These are phyloP conservation scores for Tolypocladium ovalisporum DNA, from an alignment of 2,329 filamentous ascomycete genomes.

Conservation along the genomic window DNA sequence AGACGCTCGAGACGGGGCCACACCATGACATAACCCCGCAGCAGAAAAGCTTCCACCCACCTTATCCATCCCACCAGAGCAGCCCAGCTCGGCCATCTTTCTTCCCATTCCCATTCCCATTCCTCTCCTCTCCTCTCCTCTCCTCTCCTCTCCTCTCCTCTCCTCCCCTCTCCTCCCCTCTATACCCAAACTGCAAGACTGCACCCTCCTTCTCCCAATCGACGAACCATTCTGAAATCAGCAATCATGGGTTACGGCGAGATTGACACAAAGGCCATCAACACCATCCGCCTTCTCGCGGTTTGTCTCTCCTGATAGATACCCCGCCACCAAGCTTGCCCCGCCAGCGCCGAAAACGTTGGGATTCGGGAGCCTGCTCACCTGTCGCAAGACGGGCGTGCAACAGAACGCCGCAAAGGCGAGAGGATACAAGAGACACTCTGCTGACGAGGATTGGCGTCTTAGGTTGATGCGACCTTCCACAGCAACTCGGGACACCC, in stretches of 20 bases:
- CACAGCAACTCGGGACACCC: conserved; percentile 96
- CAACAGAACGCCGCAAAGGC: neutral
- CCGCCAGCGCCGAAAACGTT: conserved; percentile 14
- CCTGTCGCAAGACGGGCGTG: neutral
- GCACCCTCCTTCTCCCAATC: conserved; percentile 7
- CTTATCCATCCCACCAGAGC: neutral
- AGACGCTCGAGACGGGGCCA: neutral
- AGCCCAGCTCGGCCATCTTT: conserved; percentile 1
- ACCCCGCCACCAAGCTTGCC: conserved; percentile 18
- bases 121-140: conserved; percentile 13
- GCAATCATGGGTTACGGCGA: conserved; percentile 80
- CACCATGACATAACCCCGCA: conserved; percentile 22
- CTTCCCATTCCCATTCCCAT: conserved; percentile 2
- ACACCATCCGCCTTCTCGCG: conserved; percentile 93
- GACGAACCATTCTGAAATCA: conserved; percentile 14
- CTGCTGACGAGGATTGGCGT: neutral
- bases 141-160: too few species aligned
- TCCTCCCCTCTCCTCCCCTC: conserved; percentile 13
- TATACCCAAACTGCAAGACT: conserved; percentile 3
- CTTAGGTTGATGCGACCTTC: conserved; percentile 91
- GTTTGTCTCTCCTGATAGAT: conserved; percentile 49
- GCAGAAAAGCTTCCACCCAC: neutral
- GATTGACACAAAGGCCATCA: conserved; percentile 82
- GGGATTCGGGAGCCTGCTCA: neutral
- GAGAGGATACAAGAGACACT: too few species aligned